These are phyloP conservation scores for Phoma herbarum DNA, from an alignment of 2,329 filamentous ascomycete species.

Conservation along the genomic window DNA sequence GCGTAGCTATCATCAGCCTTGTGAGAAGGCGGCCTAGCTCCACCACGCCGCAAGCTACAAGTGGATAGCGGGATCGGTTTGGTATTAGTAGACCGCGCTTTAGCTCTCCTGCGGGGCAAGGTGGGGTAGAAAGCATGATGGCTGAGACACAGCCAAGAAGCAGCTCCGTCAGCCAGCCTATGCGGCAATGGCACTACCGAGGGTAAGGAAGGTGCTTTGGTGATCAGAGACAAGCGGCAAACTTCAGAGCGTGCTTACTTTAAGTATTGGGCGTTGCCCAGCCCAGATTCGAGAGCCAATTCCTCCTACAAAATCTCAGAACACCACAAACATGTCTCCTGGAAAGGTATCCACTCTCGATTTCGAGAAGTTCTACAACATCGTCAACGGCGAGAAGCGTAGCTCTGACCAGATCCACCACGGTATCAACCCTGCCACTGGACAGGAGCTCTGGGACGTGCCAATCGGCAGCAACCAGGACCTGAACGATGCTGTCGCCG, in stretches of 20 bases:
- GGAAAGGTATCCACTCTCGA: conserved; percentile 53
- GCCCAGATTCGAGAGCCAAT: not conserved
- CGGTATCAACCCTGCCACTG: conserved; percentile 62
- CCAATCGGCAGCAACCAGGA: conserved; percentile 60
- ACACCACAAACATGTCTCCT: conserved; percentile 54
- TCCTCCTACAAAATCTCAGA: not conserved
- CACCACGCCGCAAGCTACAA: not conserved
- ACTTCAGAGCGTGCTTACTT: conserved; percentile 2
- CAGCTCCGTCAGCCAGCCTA: conserved; percentile 5
- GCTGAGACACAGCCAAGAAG: conserved; percentile 17
- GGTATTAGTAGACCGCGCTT: not conserved
- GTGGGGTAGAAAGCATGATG: conserved; percentile 19
- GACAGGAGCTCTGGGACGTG: conserved; percentile 60
- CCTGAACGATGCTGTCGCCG: conserved; percentile 60
- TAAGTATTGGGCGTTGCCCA: conserved; percentile 14
- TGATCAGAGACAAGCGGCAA: conserved; percentile 7
- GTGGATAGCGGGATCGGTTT: not conserved
- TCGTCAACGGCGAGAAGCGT: conserved; percentile 60
- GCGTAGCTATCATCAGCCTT: not conserved
- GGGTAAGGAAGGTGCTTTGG: conserved; percentile 9
- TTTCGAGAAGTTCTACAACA: conserved; percentile 60
- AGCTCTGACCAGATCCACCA: conserved; percentile 55
- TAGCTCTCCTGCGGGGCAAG: conserved; percentile 21
- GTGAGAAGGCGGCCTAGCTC: conserved; percentile 3
- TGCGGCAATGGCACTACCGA: conserved; percentile 11